These are phyloP conservation scores for Fusarium heterosporum DNA, from an alignment of 2,329 filamentous ascomycete genomes.

Conservation along the genomic window DNA sequence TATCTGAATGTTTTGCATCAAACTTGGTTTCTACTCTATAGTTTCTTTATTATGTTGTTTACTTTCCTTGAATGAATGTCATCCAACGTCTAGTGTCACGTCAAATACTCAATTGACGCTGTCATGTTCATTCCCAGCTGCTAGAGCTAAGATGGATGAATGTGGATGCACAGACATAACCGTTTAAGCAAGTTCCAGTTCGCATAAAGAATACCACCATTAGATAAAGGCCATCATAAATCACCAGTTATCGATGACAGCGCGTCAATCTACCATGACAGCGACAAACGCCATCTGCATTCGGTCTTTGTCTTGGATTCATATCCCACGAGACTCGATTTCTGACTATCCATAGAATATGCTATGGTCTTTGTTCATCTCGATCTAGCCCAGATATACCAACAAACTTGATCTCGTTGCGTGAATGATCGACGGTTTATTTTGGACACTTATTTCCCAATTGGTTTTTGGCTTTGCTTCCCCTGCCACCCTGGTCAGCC, in stretches of 20 bases:
- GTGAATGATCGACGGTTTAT: conserved; percentile 35
- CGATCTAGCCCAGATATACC: conserved; percentile 17
- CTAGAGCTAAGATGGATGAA: conserved; percentile 22
- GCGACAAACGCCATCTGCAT: neutral
- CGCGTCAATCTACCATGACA: conserved; percentile 1
- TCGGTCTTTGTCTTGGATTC: conserved; percentile 12
- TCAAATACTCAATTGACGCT: conserved; percentile 5
- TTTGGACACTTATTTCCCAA: conserved; percentile 22
- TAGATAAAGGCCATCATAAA: conserved; percentile 20
- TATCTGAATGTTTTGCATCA: conserved; percentile 41
- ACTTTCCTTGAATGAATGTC: neutral
- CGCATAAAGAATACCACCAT: conserved; percentile 42
- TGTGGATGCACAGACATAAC: conserved; percentile 43
- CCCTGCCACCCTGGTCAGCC: conserved; percentile 29
- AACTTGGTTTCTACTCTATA: conserved; percentile 28
- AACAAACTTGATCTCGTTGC: conserved; percentile 14
- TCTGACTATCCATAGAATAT: conserved; percentile 10
- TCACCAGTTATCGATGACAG: conserved; percentile 13
- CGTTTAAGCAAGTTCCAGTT: conserved; percentile 30
- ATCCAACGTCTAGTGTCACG: neutral
- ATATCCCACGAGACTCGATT: conserved; percentile 3
- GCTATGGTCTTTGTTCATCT: conserved; percentile 30
- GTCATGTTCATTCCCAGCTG: conserved; percentile 32
- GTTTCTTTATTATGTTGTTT: conserved; percentile 19
- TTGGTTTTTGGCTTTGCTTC: neutral